Conservation (phyloP, 345 rosid genomes). For the Leavenworthia alabamica region DNA sequence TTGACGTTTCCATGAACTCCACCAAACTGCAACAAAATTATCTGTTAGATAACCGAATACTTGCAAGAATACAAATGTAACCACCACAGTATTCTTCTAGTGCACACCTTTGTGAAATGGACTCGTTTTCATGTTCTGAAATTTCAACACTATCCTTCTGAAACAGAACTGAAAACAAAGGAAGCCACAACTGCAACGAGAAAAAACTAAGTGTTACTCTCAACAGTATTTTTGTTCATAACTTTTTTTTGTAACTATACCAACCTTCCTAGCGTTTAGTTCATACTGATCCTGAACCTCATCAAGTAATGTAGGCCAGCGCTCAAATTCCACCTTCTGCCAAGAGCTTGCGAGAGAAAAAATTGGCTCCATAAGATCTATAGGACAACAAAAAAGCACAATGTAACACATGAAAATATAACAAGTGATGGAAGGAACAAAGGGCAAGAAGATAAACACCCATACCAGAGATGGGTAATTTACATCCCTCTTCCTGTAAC, state of each 20-base stretch:
- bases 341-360: slow-evolving; percentile 54
- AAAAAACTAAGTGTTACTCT: slow-evolving; percentile 7
- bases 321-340: slow-evolving; percentile 82
- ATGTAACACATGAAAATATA: neutral
- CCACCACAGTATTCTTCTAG: neutral
- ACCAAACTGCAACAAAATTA: slow-evolving; percentile 57
- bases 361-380: slow-evolving; percentile 69
- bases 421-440: slow-evolving; percentile 2
- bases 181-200: slow-evolving; percentile 91
- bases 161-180: slow-evolving; percentile 68
- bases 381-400: neutral
- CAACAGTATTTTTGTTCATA: slow-evolving; percentile 8
- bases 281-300: slow-evolving; percentile 82
- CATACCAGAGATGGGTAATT: slow-evolving; percentile 63
- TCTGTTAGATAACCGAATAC: slow-evolving; percentile 18
- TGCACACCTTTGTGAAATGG: slow-evolving; percentile 56
- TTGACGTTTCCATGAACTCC: slow-evolving; percentile 78
- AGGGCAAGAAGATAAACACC: neutral
- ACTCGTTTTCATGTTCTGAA: slow-evolving; percentile 39
- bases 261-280: slow-evolving; percentile 74
- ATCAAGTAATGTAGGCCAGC: slow-evolving; percentile 80
- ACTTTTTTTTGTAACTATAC: neutral
- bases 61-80: slow-evolving; percentile 10
- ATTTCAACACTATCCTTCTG: slow-evolving; percentile 36
- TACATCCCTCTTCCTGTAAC: slow-evolving; percentile 65